Base-by-base conservation (phyloP, 2,329 filamentous ascomycete genomes). In the Penicillium sumatraense region DNA sequence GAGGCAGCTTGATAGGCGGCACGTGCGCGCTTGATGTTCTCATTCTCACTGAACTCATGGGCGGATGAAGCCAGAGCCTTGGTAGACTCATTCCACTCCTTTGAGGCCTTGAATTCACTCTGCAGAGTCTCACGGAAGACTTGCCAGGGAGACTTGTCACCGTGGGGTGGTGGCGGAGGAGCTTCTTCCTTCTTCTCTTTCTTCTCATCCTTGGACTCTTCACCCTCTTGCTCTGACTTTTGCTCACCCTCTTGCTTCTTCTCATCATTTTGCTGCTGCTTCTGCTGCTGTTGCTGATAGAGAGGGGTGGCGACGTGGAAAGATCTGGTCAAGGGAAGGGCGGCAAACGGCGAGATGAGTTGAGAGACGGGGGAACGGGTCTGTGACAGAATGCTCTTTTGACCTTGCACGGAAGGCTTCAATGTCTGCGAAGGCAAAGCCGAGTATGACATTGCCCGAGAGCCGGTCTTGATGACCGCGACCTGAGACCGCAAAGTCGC, bases 41-140 rank as follows among this genome's bases (percentile, higher is more conserved):
- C 93, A 70, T 92, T 97, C 78, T 98, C 93, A 27, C 88, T 88
- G 71, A 99, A 95, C 68, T 97, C 88, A 70, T 96, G 89, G 16
- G 93, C 91, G 5, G 89, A 90, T 46, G 90, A 91, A 16, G 91
- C 90, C 38, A 99, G 84, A 63, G 95, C 91, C 80, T 99, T 98
- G 38, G 93, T 99, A 40, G 91, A 96, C 72, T 99, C 95, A 70
- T 99, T 96, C 95, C 95, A 99, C 75, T 99, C 95, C 72, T 98
- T 96, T 14, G 93, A 98, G 49, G 91, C 90, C 75, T 97, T 92
- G 78, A 99, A 96, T 77, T 99, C 95, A 54, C 83, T 84, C 74
- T 91, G 86, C 77, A 99, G 86, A n/a, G 95, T 99, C 72, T 99
- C 95, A 70, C 91, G 91, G 80, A 99, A 99, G 27, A 99, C 95